These are phyloP conservation scores for Fusarium tjaetaba DNA, from an alignment of 2,329 filamentous ascomycete species.

Conservation along the genomic window DNA sequence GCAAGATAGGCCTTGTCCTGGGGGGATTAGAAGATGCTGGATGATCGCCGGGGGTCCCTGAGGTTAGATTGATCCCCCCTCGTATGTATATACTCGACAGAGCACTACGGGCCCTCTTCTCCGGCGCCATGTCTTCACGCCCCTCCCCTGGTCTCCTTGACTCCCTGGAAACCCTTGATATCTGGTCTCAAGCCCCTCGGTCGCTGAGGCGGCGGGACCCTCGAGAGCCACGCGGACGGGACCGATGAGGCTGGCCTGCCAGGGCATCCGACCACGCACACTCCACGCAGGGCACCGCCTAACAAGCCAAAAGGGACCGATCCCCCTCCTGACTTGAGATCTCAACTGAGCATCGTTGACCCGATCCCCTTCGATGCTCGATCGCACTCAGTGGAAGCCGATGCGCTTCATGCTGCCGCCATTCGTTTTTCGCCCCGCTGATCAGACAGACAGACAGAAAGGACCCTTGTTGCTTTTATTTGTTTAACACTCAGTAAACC, in stretches of 20 bases:
- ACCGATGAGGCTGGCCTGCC: conserved; percentile 38
- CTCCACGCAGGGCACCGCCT: conserved; percentile 9
- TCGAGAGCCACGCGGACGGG: conserved; percentile 37
- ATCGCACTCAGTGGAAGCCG: conserved; percentile 25
- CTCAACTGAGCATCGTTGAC: conserved; percentile 37
- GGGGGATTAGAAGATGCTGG: conserved; percentile 1
- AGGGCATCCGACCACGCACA: conserved; percentile 23
- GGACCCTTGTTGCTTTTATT: conserved; percentile 15
- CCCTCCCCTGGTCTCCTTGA: background rate
- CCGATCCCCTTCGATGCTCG: conserved; percentile 25
- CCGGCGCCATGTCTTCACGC: conserved; percentile 17
- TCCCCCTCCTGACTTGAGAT: conserved; percentile 42
- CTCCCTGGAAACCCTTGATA: conserved; percentile 22
- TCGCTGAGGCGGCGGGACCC: conserved; percentile 24
- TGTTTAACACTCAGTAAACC: background rate
- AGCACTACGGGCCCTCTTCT: conserved; percentile 24
- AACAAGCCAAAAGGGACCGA: conserved; percentile 33
- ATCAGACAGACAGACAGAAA: conserved; percentile 7
- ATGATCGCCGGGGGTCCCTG: conserved; percentile 26
- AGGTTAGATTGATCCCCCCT: conserved; percentile 1
- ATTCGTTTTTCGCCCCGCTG: conserved; percentile 22
- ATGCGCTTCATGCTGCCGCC: conserved; percentile 18
- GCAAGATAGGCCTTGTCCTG: background rate
- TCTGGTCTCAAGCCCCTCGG: conserved; percentile 16
- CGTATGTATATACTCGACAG: background rate